Evolutionary conservation across 768 basidiomycete species (phyloP), one percentile per base, ranked within the genome.

Genomic region (Postia placenta): DNA sequence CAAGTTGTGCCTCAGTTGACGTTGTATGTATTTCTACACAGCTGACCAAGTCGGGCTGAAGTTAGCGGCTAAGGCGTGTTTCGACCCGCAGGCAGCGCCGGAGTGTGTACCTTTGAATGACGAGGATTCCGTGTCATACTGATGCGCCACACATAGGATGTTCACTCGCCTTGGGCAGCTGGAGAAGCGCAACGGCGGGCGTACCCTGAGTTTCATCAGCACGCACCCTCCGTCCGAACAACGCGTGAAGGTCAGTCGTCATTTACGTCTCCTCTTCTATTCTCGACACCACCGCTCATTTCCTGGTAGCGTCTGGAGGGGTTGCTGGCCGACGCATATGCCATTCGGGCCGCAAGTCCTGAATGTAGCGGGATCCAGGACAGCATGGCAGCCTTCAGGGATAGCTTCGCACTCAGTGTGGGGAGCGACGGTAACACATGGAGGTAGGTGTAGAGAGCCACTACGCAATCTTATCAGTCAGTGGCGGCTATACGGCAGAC

Each of bases 1-100:
- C 33, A 9, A 9, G 9, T 9, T 35, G 11, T 35, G 33, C 33
- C 11, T 35, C n/a, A 35, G 9, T n/a, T 35, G 33, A 35, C n/a
- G 11, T 35, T 39, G 38, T 39, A 39, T 19, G 15, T 33, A 33
- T 33, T 15, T 33, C 15, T 33, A 20, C 9, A 25, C 54, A 91
- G 94, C 94, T 30, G 94, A 97, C 62, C 74, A 79, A 24, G 85
- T 98, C 44, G 94, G 95, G 6, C 64, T 97, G 40, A 74, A 75
- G 5, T 72, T 97, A 23, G 85, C 86, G 69, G 75, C 90, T 43
- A 76, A 74, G 56, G 94, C 92, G 0, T 98, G 94, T 67, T 97
- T 81, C 62, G 78, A 97, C 60, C 93, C 94, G 0, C 69, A 64
- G 15, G 87, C 83, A 19, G 78, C 89, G 2, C 80, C 87, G 11